phyloP scores from a whole-genome alignment of 768 basidiomycete species.

The Xerocomus potaroensis region DNA sequence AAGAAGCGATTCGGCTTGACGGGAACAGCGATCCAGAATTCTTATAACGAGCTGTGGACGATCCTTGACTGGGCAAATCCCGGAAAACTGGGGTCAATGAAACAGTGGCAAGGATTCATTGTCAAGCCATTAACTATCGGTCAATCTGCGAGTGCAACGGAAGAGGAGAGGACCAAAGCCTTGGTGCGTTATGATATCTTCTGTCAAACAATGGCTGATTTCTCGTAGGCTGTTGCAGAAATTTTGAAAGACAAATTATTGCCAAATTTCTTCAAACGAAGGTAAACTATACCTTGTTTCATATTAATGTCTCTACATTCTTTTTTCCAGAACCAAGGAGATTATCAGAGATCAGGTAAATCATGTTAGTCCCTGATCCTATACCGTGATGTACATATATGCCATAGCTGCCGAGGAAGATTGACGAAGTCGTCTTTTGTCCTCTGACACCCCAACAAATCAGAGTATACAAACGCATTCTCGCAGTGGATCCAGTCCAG shows the following conservation, averaged over 20 bases:
- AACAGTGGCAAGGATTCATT: constrained; percentile 76
- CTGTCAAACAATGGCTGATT: background rate
- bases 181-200: constrained; percentile 33
- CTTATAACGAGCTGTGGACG: constrained; percentile 87
- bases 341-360: constrained; percentile 66
- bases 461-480: constrained; percentile 65
- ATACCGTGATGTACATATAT: background rate
- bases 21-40: constrained; percentile 82
- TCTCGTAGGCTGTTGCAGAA: constrained; percentile 49
- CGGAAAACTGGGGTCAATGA: constrained; percentile 61
- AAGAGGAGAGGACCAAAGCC: constrained; percentile 55
- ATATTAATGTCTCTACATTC: background rate
- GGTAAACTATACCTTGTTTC: constrained; percentile 38
- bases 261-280: constrained; percentile 78
- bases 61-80: constrained; percentile 92
- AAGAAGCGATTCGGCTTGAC: constrained; percentile 78
- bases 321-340: constrained; percentile 57
- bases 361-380: background rate
- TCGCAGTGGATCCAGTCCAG: constrained; percentile 62
- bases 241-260: constrained; percentile 64
- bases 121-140: constrained; percentile 62
- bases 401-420: constrained; percentile 76
- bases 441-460: constrained; percentile 73
- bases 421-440: constrained; percentile 91
- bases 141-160: constrained; percentile 61